These are phyloP conservation scores for Microsporum ferrugineum DNA, from an alignment of 2,329 filamentous ascomycete genomes.

Conservation along the genomic window DNA sequence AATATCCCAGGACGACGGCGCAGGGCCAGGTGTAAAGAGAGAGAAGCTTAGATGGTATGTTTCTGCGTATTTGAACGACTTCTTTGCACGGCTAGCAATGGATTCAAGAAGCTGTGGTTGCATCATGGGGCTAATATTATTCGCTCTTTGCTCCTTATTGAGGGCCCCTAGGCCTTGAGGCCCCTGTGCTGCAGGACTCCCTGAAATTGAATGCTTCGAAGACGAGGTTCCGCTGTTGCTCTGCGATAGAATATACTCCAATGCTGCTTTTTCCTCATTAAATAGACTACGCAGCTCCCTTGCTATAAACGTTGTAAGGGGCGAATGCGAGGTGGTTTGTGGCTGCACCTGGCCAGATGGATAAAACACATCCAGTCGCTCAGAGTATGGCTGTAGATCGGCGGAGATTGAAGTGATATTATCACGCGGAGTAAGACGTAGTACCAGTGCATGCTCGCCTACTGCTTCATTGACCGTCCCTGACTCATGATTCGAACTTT, in stretches of 20 bases:
- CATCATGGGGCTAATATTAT: conserved; percentile 27
- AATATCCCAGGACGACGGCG: conserved; percentile 84
- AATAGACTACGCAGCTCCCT: conserved; percentile 67
- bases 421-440: conserved; percentile 53
- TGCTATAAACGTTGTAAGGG: conserved; percentile 66
- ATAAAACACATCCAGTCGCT: conserved; percentile 68
- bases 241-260: conserved; percentile 60
- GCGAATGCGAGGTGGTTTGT: conserved; percentile 56
- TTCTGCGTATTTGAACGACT: conserved; percentile 80
- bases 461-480: conserved; percentile 6
- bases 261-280: conserved; percentile 75
- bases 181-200: conserved; percentile 22
- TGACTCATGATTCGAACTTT: conserved; percentile 9
- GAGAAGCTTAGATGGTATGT: conserved; percentile 96
- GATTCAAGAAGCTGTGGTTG: conserved; percentile 43
- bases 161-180: conserved; percentile 19
- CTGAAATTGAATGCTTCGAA: conserved; percentile 37
- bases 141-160: conserved; percentile 20
- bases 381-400: conserved; percentile 55
- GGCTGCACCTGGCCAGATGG: conserved; percentile 56
- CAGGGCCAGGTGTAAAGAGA: conserved; percentile 67
- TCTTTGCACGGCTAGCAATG: conserved; percentile 59
- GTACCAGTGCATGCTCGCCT: conserved; percentile 48
- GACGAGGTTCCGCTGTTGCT: conserved; percentile 27
- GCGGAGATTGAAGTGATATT: conserved; percentile 43